Evolutionary conservation across 1,284 basidiomycete species (phyloP), one percentile per base, ranked within the genome.

Genomic region (Apiotrichum akiyoshidainum): DNA sequence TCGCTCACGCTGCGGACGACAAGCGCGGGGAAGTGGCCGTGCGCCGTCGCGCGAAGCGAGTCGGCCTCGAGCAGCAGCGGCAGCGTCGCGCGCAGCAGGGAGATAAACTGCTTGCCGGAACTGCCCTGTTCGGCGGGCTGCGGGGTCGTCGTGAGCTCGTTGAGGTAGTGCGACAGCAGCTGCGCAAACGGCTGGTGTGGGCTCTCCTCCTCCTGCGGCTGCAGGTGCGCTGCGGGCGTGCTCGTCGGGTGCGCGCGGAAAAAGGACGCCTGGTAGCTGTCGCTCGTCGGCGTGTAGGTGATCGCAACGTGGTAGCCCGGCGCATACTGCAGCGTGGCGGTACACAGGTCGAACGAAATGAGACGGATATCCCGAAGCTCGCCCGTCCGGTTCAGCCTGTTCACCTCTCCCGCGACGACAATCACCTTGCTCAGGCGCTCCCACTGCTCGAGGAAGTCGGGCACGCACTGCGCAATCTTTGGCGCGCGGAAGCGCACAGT

Each of bases 371-470:
- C 89, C 31, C 79, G 78, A 85, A 87, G 91, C 26, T 81, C 79
- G 60, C 83, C 84, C 63, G 82, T 81, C 65, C 86, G 85, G 46
- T 87, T 84, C 84, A 92, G 88, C 68, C 89, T 86, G 12, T 87
- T 88, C 44, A 93, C 90, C 80, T 93, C 90, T 64, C 90, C 84
- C 8, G 91, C 90, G 58, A 96, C 90, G 42, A 92, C 88, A 17
- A 92, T 88, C 82, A 94, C 90, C 77, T 92, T 93, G 41, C 89
- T 89, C 37, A 95, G 87, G 44, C 88, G 82, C 52, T 89, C 89
- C 91, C 92, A 95, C 72, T 92, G 91, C 67, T 90, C 87, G 64
- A 91, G 77, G 72, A 96, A 93, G 69, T 90, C 87, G 57, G 88
- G 85, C 19, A 96, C 88, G 71, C 91, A 94, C 9, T 86, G 87